Base-by-base conservation (phyloP, 1,284 basidiomycete genomes). In the Microbotryum silenes-acaulis region DNA sequence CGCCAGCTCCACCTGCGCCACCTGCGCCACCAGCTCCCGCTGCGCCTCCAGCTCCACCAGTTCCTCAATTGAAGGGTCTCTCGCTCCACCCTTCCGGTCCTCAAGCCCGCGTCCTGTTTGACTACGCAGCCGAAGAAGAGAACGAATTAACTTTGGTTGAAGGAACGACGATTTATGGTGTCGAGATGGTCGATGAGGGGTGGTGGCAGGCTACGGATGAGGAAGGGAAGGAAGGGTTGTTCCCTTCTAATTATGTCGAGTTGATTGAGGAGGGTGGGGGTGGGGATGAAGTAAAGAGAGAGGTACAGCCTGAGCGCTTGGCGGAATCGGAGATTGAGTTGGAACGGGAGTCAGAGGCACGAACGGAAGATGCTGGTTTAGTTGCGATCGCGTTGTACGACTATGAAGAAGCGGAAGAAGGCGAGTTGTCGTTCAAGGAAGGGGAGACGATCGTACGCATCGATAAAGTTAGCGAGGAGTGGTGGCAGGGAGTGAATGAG, bases 201-300 rank as follows among this genome's bases (percentile, higher is more conserved):
- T 81, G 80, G 91, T 92, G 90, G 90, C 82, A 79, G 65, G 91
- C 89, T 33, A 79, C 83, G 50, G 84, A 84, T 44, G 76, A 79
- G 46, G 78, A 78, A 33, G 88, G 88, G 9, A 80, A 82, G 77
- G 77, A 76, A 7, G 90, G 91, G 4, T 73, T 88, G 23, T 90
- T 90, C 81, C 84, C 89, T 74, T 81, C 88, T 14, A 91, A 90
- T 74, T 93, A 91, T 70, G 88, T 90, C 50, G 86, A 90, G 72
- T 68, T 88, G 42, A 73, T 89, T 12, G 74, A 74, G 47, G 83
- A 83, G 27, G 72, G 67, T 21, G 63, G 46, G 5, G 61, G 25
- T 25, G 25, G 59, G 33, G 50, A 47, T 12, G 55, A 59, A 16
- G 59, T 54, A 18, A 65, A 66, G 42, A 70, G 73, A 23, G 74